These are phyloP conservation scores for Suillus decipiens DNA, from an alignment of 768 basidiomycete species.

Conservation along the genomic window DNA sequence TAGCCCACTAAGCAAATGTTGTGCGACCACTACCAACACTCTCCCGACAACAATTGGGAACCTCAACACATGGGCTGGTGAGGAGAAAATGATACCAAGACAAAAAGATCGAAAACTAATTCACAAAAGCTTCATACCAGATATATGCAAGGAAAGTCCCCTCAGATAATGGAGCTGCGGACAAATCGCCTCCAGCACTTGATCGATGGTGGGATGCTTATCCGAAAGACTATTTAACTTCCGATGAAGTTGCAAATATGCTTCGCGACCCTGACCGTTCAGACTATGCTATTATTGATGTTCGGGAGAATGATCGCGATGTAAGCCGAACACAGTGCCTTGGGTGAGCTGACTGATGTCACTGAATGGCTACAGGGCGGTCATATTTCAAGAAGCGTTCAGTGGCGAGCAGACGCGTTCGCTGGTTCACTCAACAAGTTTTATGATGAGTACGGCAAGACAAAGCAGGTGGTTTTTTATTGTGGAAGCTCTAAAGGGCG, in stretches of 20 bases:
- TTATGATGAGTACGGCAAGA: constrained; percentile 41
- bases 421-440: constrained; percentile 44
- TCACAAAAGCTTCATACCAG: constrained; percentile 44
- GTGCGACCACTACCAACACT: neutral
- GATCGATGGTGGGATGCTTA: constrained; percentile 57
- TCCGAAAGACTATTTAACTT: constrained; percentile 36
- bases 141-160: constrained; percentile 45
- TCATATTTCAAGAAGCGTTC: constrained; percentile 52
- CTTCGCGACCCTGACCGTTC: constrained; percentile 18
- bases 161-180: neutral
- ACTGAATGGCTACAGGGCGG: constrained; percentile 43
- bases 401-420: constrained; percentile 53
- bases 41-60: constrained; percentile 27
- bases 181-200: constrained; percentile 27
- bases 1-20: constrained; percentile 11
- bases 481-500: constrained; percentile 53
- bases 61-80: constrained; percentile 48
- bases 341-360: neutral
- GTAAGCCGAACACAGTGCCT: constrained; percentile 29
- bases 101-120: constrained; percentile 7
- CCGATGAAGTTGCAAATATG: constrained; percentile 40
- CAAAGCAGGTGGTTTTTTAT: constrained; percentile 52
- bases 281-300: constrained; percentile 50
- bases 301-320: constrained; percentile 46
- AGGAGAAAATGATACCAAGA: constrained; percentile 15